Evolutionary conservation across 306 rosid genomes (phyloP), one percentile per base, ranked within the genome.

Genomic region (Ormosia semicastrata): DNA sequence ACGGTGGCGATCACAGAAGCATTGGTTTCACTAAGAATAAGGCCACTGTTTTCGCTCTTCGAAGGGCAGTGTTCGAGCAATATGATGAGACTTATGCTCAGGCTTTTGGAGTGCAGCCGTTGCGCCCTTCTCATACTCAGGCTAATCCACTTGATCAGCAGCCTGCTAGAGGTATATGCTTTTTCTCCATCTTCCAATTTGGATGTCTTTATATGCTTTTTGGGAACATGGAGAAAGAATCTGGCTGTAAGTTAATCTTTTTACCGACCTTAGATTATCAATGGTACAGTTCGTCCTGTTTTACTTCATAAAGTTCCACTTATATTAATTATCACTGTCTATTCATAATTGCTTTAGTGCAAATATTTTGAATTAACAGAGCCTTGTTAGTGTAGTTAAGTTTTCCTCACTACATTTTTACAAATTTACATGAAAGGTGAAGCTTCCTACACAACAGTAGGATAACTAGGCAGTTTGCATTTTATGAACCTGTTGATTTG

Each of bases 71-170:
- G 44, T 92, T 87, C 78, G 94, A 92, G 67, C 94, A 90, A 82
- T 82, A 73, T 71, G 97, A 92, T 60, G 94, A 88, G 82, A 92
- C 97, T 2, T 92, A 92, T 79, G 92, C 94, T 10, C 89, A 92
- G 85, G 97, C 97, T n/a, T 92, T 90, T 76, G 92, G 91, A 13
- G 83, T 65, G 63, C 82, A 82, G 71, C 73, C 84, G 0, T 85
- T 84, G 1, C 90, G 92, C 7, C 71, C 87, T 57, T 41, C 92
- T 11, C 87, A 85, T 15, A 64, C 40, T 29, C 84, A 76, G 13
- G 73, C 12, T 71, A 78, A 78, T 73, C 43, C 59, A 40, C 15
- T 58, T 1, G 82, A 76, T 37, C 92, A 88, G 49, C 65, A n/a
- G 67, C 91, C 89, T 7, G 71, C 92, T 67, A 85, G 81, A 82